phyloP scores from a whole-genome alignment of 1,284 basidiomycete species.

The Ganoderma lingzhi region DNA sequence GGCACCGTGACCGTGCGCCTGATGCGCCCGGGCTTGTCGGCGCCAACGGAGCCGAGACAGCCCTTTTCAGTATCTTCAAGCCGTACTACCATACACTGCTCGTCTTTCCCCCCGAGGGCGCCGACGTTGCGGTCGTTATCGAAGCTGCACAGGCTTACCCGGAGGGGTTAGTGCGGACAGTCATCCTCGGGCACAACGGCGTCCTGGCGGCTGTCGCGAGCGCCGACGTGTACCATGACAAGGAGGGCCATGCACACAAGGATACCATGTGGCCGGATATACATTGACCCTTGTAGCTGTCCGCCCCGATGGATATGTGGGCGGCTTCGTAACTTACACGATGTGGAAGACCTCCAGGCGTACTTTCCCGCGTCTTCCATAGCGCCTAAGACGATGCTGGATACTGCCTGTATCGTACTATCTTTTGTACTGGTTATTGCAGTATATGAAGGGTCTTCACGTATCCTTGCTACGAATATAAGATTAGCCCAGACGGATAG shows the following conservation, averaged over 20 bases:
- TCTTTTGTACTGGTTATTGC: neutral
- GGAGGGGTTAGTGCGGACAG: constrained; percentile 14
- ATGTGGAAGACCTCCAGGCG: constrained; percentile 24
- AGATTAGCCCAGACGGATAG: too few species aligned
- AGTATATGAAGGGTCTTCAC: neutral
- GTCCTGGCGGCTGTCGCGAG: constrained; percentile 8
- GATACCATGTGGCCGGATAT: constrained; percentile 28
- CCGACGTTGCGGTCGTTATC: neutral
- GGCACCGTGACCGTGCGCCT: constrained; percentile 56
- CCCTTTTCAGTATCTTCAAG: constrained; percentile 38
- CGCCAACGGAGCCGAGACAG: constrained; percentile 21
- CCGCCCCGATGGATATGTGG: constrained; percentile 39
- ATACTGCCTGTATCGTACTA: neutral
- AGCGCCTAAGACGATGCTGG: neutral
- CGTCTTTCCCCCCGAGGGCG: constrained; percentile 30
- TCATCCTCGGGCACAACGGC: constrained; percentile 21
- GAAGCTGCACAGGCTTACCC: constrained; percentile 11
- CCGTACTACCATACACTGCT: constrained; percentile 39
- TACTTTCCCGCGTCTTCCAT: constrained; percentile 28
- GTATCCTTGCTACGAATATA: neutral
- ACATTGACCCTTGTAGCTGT: constrained; percentile 30
- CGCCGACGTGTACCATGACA: constrained; percentile 25
- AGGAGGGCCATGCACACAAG: constrained; percentile 28
- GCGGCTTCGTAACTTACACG: constrained; percentile 29
- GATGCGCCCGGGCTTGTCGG: constrained; percentile 47